phyloP scores from a whole-genome alignment of 1,284 basidiomycete species.

The Apiotrichum gamsii region DNA sequence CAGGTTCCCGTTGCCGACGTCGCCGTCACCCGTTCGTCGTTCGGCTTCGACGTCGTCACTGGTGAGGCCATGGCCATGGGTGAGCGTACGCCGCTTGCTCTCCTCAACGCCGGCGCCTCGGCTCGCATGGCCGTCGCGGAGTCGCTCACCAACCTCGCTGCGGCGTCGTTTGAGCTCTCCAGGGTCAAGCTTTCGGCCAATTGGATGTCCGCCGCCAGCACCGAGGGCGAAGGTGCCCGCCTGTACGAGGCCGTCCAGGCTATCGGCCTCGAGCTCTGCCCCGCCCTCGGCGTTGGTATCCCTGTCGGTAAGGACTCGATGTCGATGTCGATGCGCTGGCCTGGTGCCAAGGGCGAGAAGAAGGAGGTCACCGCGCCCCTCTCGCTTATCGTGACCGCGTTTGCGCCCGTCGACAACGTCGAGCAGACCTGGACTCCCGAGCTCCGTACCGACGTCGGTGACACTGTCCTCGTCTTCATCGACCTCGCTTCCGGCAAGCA shows the following conservation, averaged over 20 bases:
- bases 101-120: conserved; percentile 79
- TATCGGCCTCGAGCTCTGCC: conserved; percentile 89
- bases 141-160: conserved; percentile 84
- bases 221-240: conserved; percentile 81
- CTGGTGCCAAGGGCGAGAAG: conserved; percentile 55
- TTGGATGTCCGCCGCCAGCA: conserved; percentile 97
- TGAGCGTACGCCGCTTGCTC: conserved; percentile 87
- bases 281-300: conserved; percentile 86
- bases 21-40: conserved; percentile 89
- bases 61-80: conserved; percentile 99
- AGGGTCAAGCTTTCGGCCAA: conserved; percentile 92
- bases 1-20: conserved; percentile 98
- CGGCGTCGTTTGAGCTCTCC: conserved; percentile 67
- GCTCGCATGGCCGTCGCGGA: conserved; percentile 96
- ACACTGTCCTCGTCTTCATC: conserved; percentile 74
- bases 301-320: conserved; percentile 99
- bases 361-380: conserved; percentile 84
- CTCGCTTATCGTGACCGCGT: conserved; percentile 90
- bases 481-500: conserved; percentile 80
- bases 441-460: conserved; percentile 57
- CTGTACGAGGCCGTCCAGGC: conserved; percentile 91
- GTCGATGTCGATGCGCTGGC: conserved; percentile 99
- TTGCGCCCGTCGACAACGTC: conserved; percentile 78
- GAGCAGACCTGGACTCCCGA: conserved; percentile 87
- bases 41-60: conserved; percentile 74